A percentile compares a stretch with the other conserved stretches of the same genome.
These are phyloP conservation scores for Sporothrix schenckii DNA, from an alignment of 2,329 filamentous ascomycete genomes.

Conservation along the genomic window DNA sequence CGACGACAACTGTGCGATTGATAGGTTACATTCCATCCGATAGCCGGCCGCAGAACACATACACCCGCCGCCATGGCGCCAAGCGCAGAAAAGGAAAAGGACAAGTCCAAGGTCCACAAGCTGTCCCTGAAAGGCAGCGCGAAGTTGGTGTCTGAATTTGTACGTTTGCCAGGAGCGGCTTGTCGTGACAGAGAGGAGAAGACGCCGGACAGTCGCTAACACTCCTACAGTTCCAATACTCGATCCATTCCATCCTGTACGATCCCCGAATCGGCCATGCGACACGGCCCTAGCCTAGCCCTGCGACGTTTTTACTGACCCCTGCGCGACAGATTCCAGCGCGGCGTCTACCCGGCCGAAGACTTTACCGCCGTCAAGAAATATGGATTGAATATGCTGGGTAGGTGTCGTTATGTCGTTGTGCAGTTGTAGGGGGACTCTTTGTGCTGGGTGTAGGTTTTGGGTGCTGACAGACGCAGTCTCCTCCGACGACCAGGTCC, in stretches of 20 bases:
- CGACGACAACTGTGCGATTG: background rate
- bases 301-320: background rate
- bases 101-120: conserved; percentile 92
- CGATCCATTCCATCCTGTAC: conserved; percentile 93
- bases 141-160: conserved; percentile 93
- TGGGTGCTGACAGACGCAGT: conserved; percentile 54
- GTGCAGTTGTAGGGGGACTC: background rate
- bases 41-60: background rate
- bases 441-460: too few species aligned
- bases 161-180: conserved; percentile 52
- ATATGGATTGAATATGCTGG: conserved; percentile 97
- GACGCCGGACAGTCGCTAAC: background rate
- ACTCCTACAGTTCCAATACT: conserved; percentile 79
- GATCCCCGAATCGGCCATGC: conserved; percentile 37
- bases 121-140: conserved; percentile 82
- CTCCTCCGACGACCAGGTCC: conserved; percentile 95
- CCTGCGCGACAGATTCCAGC: conserved; percentile 69
- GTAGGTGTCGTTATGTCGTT: conserved; percentile 44
- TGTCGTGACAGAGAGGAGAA: background rate
- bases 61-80: conserved; percentile 33
- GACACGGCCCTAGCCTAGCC: too few species aligned
- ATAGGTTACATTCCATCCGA: background rate
- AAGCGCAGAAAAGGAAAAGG: conserved; percentile 51
- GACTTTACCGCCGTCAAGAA: conserved; percentile 98
- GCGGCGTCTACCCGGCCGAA: conserved; percentile 84